Evolutionary conservation across 2,329 filamentous ascomycete genomes (phyloP), one percentile per base, ranked within the genome.

Genomic region (Endoconidiophora polonica): DNA sequence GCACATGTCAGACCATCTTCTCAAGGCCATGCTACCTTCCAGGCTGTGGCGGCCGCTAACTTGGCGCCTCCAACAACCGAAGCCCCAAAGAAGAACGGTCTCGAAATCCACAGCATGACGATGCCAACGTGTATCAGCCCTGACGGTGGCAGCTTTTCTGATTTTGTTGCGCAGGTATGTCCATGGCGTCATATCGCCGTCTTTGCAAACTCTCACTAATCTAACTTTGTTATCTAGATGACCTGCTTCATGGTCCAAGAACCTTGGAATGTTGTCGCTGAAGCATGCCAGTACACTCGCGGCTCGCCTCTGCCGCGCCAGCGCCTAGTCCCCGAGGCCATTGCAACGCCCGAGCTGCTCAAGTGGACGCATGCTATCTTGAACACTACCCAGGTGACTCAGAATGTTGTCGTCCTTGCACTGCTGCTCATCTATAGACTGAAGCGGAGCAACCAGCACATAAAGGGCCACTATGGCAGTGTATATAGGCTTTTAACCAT

Each of bases 221-320:
- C 4, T 37, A n/a, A 26, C 9, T 33, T 24, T 45, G 43, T 22
- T 23, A 26, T 52, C 2, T 59, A 94, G 85, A 85, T 96, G 65
- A 94, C 90, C 10, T 95, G 90, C 61, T 72, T 98, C 12, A 95
- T 96, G 67, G 96, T 91, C 90, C 96, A 96, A 62, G 88, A 96
- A 65, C 83, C 83, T 14, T 82, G 84, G 41, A 74, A 82, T n/a
- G 82, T 83, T 20, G 68, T 96, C 14, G 76, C 83, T 57, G 73
- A 77, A 52, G 85, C 88, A 37, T 82, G 88, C 61, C 76, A 79
- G 7, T 66, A 76, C 52, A 62, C 65, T 1, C 42, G 36, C 2
- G 45, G 45, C 18, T 49, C 50, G 6, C 50, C 50, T 6, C 36
- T 52, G 26, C 57, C 61, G 2, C 57, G 76, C 44, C 66, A 73